Base-by-base conservation (phyloP, 2,329 filamentous ascomycete genomes). In the Neonectria neomacrospora region DNA sequence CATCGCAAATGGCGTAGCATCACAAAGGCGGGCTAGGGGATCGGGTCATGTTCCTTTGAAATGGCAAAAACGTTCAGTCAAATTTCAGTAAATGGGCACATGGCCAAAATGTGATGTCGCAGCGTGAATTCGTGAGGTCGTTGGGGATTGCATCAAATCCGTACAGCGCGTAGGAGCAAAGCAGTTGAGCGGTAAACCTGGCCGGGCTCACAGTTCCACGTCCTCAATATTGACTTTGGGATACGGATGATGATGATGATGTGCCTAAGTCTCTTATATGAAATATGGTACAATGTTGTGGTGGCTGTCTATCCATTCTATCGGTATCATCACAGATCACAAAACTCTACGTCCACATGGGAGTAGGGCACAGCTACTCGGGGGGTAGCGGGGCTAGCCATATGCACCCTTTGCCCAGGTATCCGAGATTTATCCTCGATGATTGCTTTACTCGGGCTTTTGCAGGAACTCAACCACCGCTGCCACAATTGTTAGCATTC, bases 381-480 rank as follows among this genome's bases (percentile, higher is more conserved):
- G 16, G 45, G n/a, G 11, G 5, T 28, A 32, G 28, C 18, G 26
- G 26, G n/a, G 47, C 47, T n/a, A 30, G 12, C 47, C 28, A 30
- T 20, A 30, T 50, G 28, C n/a, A 18, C 20, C 16, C n/a, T 20
- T 22, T 1, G 11, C 37, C 9, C n/a, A 20, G 7, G 10, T 50
- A 12, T 34, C 47, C n/a, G 28, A 14, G n/a, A 50, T 9, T 20
- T 20, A 34, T 20, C 47, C 28, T 34, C 28, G 11, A n/a, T 6
- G 9, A n/a, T 41, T 9, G 9, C 8, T 48, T 81, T 81, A 80
- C 78, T 88, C 77, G 73, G 83, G 74, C 5, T 79, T 80, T 18
- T 76, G 77, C 53, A 91, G 75, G 71, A 91, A 91, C 48, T 91
- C 87, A 23, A 90, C 83, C 11, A 91, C 88, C 67, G 84, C 88